Evolutionary conservation across 495 filamentous ascomycete genomes (phyloP).

Genomic region (Lasiosphaeria miniovina): DNA sequence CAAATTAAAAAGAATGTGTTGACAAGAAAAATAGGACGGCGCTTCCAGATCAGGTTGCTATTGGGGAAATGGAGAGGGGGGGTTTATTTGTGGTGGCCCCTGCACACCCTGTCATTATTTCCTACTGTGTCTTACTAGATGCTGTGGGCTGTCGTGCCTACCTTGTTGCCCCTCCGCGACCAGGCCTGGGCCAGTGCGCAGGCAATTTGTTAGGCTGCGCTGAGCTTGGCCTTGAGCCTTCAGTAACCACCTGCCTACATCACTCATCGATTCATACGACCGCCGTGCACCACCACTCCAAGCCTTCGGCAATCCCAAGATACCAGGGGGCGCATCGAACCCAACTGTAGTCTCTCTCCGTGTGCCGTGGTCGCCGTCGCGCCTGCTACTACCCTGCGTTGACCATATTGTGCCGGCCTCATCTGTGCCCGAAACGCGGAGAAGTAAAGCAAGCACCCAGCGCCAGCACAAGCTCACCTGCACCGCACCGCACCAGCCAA

Average conservation of each 20-base stretch:
- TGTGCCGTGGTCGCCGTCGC: slow-evolving; percentile 12
- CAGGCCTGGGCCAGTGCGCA: slow-evolving; percentile 7
- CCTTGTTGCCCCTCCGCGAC: background rate
- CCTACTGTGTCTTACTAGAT: too few relatives aligned
- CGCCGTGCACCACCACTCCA: slow-evolving; percentile 10
- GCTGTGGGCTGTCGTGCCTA: too few relatives aligned
- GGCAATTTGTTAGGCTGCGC: slow-evolving; percentile 9
- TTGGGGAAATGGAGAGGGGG: too few relatives aligned
- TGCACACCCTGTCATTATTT: too few relatives aligned
- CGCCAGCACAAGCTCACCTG: background rate
- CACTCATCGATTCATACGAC: slow-evolving; percentile 6
- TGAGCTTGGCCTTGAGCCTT: slow-evolving; percentile 16
- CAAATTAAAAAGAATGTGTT: too few relatives aligned
- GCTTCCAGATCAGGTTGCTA: too few relatives aligned
- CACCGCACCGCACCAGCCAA: slow-evolving; percentile 1
- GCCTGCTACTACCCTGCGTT: slow-evolving; percentile 2
- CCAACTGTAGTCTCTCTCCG: slow-evolving; percentile 5
- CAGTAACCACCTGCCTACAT: slow-evolving; percentile 15
- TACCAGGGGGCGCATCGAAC: slow-evolving; percentile 11
- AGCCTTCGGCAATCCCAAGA: background rate
- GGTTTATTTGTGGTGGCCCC: too few relatives aligned
- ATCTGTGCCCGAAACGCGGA: slow-evolving; percentile 5
- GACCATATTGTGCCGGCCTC: background rate
- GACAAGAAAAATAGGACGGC: too few relatives aligned
- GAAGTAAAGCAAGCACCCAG: slow-evolving; percentile 5